phyloP scores from a whole-genome alignment of 352 stramenopile species.

The Globisporangium apiculatum region DNA sequence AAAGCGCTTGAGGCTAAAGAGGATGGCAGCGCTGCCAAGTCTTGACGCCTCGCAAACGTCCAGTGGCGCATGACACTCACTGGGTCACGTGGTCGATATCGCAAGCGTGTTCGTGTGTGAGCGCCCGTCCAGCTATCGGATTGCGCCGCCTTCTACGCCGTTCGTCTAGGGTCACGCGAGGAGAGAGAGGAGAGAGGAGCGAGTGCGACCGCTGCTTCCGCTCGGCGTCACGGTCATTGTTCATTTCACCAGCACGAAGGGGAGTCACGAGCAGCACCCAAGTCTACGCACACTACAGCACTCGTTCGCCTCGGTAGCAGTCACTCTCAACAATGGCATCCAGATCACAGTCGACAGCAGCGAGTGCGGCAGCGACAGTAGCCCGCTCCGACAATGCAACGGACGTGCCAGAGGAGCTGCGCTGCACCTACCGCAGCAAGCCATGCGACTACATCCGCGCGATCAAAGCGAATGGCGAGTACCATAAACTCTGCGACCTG shows the following conservation, averaged over 20 bases:
- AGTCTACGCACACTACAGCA: background rate
- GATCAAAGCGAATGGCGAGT: constrained; percentile 24
- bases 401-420: constrained; percentile 2
- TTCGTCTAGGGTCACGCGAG: background rate
- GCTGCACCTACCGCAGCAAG: constrained; percentile 37
- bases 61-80: constrained; percentile 2
- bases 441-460: constrained; percentile 33
- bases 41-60: background rate
- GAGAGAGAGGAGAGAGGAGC: background rate
- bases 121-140: background rate
- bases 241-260: background rate
- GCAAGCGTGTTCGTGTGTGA: background rate
- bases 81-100: background rate
- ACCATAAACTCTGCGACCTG: constrained; percentile 23
- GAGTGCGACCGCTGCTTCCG: background rate
- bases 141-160: background rate
- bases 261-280: background rate
- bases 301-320: background rate
- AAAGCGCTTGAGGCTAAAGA: background rate
- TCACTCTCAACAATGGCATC: background rate
- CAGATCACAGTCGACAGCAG: background rate
- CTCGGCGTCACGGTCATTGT: background rate
- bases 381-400: background rate
- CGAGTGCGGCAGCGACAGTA: background rate
- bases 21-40: background rate